Base-by-base conservation (phyloP, 257 asterid species). In the Jasminum sambac region DNA sequence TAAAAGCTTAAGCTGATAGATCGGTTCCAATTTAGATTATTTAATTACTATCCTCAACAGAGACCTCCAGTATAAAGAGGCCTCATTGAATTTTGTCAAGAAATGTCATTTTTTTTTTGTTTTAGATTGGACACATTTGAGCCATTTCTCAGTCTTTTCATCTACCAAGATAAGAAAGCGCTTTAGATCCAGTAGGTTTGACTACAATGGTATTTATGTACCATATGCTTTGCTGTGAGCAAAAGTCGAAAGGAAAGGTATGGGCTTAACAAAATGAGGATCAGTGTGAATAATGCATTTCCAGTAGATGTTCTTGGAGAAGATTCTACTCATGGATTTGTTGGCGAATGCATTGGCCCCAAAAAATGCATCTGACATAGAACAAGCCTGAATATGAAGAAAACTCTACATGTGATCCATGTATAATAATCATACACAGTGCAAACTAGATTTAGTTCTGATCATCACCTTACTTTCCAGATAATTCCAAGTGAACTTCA, bases 91-190 rank as follows among this genome's bases (percentile, higher is more conserved):
- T 40, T 44, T 19, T 30, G 34, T 66, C n/a, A 26, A 55, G 38
- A 76, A 55, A 17, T 11, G 34, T 21, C 4, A n/a, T n/a, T 2
- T 21, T 64, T 64, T 64, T 17, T 11, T 17, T 19, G 8, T 19
- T 64, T 63, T 6, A 23, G 68, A n/a, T 24, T 64, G n/a, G 39
- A 42, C 60, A 26, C 61, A 30, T 65, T 52, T 57, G 26, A 21
- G 39, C 60, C 38, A 23, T 63, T 44, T 21, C 37, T 39, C 36
- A 30, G 70, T 46, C 48, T 61, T 55, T 64, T 68, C 38, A 38
- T 26, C 41, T 63, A 26, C 25, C 55, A 16, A 55, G 62, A 23
- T 17, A 36, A 62, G 19, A 16, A 38, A 68, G 9, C 69, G 63
- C n/a, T 2, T 69, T 59, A 26, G 6, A 52, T 34, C 55, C 8